Conservation (phyloP, 2,329 filamentous ascomycete genomes). For the Paraphoma sp. region DNA sequence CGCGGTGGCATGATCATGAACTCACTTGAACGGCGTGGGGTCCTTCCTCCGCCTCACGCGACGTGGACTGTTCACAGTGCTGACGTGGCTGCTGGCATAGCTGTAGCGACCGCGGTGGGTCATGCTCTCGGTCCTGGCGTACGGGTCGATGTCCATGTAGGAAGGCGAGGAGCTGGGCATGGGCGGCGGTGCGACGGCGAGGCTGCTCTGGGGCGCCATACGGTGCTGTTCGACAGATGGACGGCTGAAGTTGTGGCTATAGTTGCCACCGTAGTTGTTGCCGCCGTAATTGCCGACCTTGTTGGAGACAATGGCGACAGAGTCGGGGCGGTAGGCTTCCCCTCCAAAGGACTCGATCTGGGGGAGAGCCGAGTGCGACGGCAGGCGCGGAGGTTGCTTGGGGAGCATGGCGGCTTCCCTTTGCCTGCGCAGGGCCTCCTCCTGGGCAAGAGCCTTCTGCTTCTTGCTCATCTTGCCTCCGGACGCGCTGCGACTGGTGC, state of each 20-base stretch:
- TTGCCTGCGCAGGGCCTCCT: conserved; percentile 63
- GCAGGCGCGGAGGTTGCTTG: conserved; percentile 66
- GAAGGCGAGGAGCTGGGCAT: conserved; percentile 54
- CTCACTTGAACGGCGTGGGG: conserved; percentile 94
- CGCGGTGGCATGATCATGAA: background rate
- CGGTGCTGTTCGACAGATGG: conserved; percentile 44
- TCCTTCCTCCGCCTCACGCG: conserved; percentile 94
- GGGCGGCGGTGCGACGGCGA: conserved; percentile 58
- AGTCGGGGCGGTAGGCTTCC: conserved; percentile 68
- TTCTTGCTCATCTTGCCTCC: conserved; percentile 61
- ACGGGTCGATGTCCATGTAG: conserved; percentile 73
- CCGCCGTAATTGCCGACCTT: conserved; percentile 50
- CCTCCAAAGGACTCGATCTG: conserved; percentile 66
- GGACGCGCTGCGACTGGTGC: conserved; percentile 35
- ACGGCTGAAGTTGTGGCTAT: conserved; percentile 44
- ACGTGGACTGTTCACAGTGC: conserved; percentile 90
- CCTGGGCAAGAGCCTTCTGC: conserved; percentile 57
- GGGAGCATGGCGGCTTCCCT: conserved; percentile 63
- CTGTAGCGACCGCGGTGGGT: conserved; percentile 94
- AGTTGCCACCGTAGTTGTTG: conserved; percentile 50
- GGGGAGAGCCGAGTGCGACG: conserved; percentile 54
- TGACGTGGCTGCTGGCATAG: conserved; percentile 90
- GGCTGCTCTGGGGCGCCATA: conserved; percentile 42
- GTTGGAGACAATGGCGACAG: conserved; percentile 67
- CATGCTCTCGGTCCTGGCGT: conserved; percentile 90